Percentiles rank a stretch among this genome's conserved stretches.
phyloP scores from a whole-genome alignment of 148 eudicot species.

The Heliamphora exappendiculata region DNA sequence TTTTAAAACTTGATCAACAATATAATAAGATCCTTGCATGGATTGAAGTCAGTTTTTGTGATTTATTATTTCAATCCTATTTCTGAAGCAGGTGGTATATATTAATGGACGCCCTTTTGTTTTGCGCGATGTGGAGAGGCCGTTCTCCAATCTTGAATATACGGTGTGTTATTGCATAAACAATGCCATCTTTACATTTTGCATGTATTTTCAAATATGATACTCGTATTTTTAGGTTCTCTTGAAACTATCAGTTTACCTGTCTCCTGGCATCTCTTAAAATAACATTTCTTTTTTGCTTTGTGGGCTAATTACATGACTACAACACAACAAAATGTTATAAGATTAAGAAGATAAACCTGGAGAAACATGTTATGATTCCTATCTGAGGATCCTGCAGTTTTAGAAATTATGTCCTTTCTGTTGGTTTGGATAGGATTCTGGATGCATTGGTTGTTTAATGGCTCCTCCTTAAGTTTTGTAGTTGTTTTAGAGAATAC shows the following conservation, averaged over 20 bases:
- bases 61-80: not conserved
- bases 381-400: not conserved
- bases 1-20: constrained; percentile 4
- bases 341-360: not conserved
- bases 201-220: not conserved
- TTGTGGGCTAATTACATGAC: not conserved
- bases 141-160: constrained; percentile 94
- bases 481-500: not conserved
- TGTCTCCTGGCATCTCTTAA: not conserved
- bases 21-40: not conserved
- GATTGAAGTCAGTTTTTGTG: not conserved
- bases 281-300: not conserved
- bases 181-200: not conserved
- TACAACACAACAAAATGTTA: not conserved
- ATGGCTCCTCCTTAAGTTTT: not conserved
- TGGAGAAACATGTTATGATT: not conserved
- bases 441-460: not conserved
- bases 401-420: not conserved
- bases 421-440: not conserved
- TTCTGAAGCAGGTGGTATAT: constrained; percentile 65
- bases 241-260: not conserved
- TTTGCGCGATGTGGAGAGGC: constrained; percentile 92
- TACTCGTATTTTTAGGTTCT: not conserved
- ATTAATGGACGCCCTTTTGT: constrained; percentile 96
- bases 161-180: constrained; percentile 51